These are phyloP conservation scores for Pseudonitzschia delicatissima DNA, from an alignment of 108 stramenopile genomes.

Conservation along the genomic window DNA sequence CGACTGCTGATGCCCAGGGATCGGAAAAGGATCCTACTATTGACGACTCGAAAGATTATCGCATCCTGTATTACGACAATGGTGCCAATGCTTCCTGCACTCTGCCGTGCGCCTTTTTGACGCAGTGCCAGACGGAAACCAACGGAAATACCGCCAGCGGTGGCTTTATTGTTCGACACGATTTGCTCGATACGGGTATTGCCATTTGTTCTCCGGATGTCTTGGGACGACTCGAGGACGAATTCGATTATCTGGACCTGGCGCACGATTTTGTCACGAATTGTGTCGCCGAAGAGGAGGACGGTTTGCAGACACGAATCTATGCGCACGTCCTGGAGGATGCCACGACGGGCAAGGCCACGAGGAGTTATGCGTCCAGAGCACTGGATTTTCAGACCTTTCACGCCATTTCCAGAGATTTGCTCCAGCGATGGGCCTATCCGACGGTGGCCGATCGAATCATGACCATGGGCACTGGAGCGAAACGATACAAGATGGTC, in stretches of 20 bases:
- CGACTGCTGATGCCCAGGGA: constrained; percentile 4
- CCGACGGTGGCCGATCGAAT: constrained; percentile 84
- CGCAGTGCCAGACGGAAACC: constrained; percentile 12
- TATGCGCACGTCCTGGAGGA: constrained; percentile 78
- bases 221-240: constrained; percentile 91
- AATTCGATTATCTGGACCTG: constrained; percentile 95
- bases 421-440: constrained; percentile 93
- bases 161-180: constrained; percentile 40
- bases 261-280: constrained; percentile 87
- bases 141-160: neutral
- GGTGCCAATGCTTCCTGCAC: constrained; percentile 21
- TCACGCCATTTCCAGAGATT: constrained; percentile 79
- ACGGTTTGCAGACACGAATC: constrained; percentile 88
- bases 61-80: constrained; percentile 75
- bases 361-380: constrained; percentile 77
- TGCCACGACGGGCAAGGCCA: neutral
- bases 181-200: constrained; percentile 92
- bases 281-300: constrained; percentile 92
- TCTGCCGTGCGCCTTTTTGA: constrained; percentile 75
- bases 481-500: constrained; percentile 10
- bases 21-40: neutral
- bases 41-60: constrained; percentile 46
- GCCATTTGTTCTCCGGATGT: constrained; percentile 98
- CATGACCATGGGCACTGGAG: neutral
- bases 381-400: constrained; percentile 87